Conservation (phyloP, 495 filamentous ascomycete species). For the Trichocladium antarcticum region DNA sequence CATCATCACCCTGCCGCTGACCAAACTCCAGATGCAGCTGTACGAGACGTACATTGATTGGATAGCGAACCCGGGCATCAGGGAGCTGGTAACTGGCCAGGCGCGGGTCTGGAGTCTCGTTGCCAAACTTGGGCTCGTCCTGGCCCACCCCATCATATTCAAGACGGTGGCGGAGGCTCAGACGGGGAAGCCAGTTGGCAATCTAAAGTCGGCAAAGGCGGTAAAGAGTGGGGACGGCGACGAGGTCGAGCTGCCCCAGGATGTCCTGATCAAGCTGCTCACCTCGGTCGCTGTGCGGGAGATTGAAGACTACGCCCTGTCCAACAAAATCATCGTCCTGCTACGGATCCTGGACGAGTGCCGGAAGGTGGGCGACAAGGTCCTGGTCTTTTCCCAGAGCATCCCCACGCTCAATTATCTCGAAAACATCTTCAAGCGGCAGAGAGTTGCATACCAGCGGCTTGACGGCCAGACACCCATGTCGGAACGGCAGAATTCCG, state of each 20-base stretch:
- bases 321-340: slow-evolving; percentile 57
- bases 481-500: slow-evolving; percentile 43
- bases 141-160: slow-evolving; percentile 65
- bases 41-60: slow-evolving; percentile 51
- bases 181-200: slow-evolving; percentile 2
- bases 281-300: slow-evolving; percentile 17
- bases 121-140: slow-evolving; percentile 49
- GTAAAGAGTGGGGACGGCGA: slow-evolving; percentile 16
- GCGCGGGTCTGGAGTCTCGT: slow-evolving; percentile 28
- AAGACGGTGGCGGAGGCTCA: slow-evolving; percentile 30
- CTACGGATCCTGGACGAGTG: slow-evolving; percentile 54
- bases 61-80: slow-evolving; percentile 1
- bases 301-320: slow-evolving; percentile 34
- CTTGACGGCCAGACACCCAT: slow-evolving; percentile 55
- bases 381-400: slow-evolving; percentile 71
- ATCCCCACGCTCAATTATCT: slow-evolving; percentile 60
- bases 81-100: not conserved
- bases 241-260: slow-evolving; percentile 21
- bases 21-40: slow-evolving; percentile 48
- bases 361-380: slow-evolving; percentile 51
- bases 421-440: slow-evolving; percentile 39
- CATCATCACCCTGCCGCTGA: slow-evolving; percentile 60
- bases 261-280: slow-evolving; percentile 28
- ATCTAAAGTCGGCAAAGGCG: not conserved
- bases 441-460: slow-evolving; percentile 37